phyloP scores from a whole-genome alignment of 2,329 filamentous ascomycete species.

The Pseudopithomyces chartarum region DNA sequence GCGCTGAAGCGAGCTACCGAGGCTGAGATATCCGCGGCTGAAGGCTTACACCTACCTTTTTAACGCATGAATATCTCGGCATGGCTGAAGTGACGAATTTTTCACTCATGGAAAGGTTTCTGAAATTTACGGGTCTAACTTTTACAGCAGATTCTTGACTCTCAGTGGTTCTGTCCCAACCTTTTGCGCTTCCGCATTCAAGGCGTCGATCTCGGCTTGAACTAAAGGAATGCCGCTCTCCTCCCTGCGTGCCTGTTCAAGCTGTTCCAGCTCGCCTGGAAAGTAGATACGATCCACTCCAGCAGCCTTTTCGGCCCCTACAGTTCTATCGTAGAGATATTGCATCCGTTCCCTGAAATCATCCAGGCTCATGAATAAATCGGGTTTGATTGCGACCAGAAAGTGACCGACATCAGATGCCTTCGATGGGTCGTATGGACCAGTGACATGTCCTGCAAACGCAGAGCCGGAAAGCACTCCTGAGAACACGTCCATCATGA shows the following conservation, averaged over 20 bases:
- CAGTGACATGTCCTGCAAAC: conserved; percentile 77
- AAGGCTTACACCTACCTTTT: too few species aligned
- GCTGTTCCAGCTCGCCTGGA: conserved; percentile 62
- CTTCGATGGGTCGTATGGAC: conserved; percentile 73
- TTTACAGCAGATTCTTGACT: conserved; percentile 6
- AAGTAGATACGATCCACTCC: conserved; percentile 63
- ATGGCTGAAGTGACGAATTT: too few species aligned
- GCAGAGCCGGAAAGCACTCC: conserved; percentile 77
- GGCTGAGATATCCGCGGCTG: too few species aligned
- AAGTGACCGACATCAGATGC: conserved; percentile 77
- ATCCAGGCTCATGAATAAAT: conserved; percentile 72
- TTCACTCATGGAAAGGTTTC: too few species aligned
- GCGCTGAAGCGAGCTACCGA: too few species aligned
- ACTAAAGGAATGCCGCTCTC: conserved; percentile 56
- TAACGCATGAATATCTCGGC: too few species aligned
- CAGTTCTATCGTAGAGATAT: conserved; percentile 61
- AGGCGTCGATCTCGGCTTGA: conserved; percentile 52
- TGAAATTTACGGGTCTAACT: too few species aligned
- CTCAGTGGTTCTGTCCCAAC: conserved; percentile 41
- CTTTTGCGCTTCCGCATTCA: conserved; percentile 56
- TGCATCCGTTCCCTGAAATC: conserved; percentile 71
- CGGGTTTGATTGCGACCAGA: conserved; percentile 67
- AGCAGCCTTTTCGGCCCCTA: conserved; percentile 57
- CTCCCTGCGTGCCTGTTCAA: conserved; percentile 50
- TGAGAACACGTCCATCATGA: conserved; percentile 92